A percentile compares a stretch with the other conserved stretches of the same genome.
Conservation (phyloP, 495 filamentous ascomycete species). For the Penicillium parvum region DNA sequence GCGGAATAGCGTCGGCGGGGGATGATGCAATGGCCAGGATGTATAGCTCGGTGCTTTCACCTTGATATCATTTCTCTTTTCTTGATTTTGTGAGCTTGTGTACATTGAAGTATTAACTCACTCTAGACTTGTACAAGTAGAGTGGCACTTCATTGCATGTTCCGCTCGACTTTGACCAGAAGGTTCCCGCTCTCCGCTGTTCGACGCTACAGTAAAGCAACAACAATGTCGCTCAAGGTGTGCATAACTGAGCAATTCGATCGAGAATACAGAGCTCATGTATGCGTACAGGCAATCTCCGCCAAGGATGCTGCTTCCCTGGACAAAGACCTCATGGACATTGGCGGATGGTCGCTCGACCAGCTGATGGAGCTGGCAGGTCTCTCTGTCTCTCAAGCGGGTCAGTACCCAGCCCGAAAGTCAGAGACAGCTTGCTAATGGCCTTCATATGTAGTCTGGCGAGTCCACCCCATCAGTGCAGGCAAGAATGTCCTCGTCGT, state of each 20-base stretch:
- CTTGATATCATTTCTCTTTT: not conserved
- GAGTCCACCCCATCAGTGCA: constrained; percentile 66
- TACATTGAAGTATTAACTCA: too few species aligned
- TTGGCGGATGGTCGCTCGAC: constrained; percentile 88
- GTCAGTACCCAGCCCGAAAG: constrained; percentile 35
- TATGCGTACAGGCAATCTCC: constrained; percentile 63
- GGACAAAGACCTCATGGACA: constrained; percentile 90
- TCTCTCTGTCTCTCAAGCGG: constrained; percentile 86
- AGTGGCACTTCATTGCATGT: constrained; percentile 28
- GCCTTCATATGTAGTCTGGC: constrained; percentile 16
- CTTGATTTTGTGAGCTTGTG: too few species aligned
- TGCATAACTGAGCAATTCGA: not conserved
- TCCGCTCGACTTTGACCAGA: constrained; percentile 12
- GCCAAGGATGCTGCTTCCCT: constrained; percentile 83
- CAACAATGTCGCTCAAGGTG: constrained; percentile 43
- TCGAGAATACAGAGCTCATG: not conserved
- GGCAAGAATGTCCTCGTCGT: constrained; percentile 78
- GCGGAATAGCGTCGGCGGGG: constrained; percentile 25
- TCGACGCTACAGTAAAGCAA: constrained; percentile 28
- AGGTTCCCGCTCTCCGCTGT: constrained; percentile 11
- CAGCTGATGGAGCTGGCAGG: constrained; percentile 97
- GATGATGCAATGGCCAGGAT: constrained; percentile 29
- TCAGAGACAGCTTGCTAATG: not conserved
- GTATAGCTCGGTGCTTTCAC: constrained; percentile 15
- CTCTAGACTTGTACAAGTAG: not conserved